phyloP scores from a whole-genome alignment of 2,329 filamentous ascomycete species.

The Myotisia sp. region DNA sequence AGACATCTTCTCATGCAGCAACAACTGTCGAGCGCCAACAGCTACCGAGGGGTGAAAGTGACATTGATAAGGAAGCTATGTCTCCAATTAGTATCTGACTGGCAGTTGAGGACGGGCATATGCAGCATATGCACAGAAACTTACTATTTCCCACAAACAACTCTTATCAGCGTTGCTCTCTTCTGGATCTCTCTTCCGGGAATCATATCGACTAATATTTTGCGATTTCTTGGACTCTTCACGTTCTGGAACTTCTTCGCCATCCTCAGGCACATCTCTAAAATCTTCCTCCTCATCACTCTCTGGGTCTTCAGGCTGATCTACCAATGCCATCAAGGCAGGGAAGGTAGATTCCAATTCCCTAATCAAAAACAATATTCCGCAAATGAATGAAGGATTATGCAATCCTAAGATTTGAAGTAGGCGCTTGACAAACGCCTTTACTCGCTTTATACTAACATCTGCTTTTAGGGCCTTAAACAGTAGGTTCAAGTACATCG shows the following conservation, averaged over 20 bases:
- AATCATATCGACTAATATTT: slow-evolving; percentile 51
- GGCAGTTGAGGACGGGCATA: neutral
- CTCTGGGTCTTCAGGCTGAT: slow-evolving; percentile 64
- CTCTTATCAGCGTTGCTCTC: slow-evolving; percentile 85
- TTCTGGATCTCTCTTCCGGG: slow-evolving; percentile 79
- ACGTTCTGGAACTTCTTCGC: slow-evolving; percentile 26
- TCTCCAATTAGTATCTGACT: slow-evolving; percentile 11
- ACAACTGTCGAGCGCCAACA: slow-evolving; percentile 60
- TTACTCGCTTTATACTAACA: slow-evolving; percentile 76
- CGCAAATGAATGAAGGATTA: slow-evolving; percentile 83
- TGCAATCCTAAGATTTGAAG: slow-evolving; percentile 77
- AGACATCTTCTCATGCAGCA: slow-evolving; percentile 55
- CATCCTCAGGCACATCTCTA: slow-evolving; percentile 48
- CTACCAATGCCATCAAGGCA: slow-evolving; percentile 61
- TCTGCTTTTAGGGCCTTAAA: slow-evolving; percentile 81
- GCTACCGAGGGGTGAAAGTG: slow-evolving; percentile 92
- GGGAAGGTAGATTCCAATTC: slow-evolving; percentile 71
- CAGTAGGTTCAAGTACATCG: slow-evolving; percentile 83
- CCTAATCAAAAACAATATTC: slow-evolving; percentile 75
- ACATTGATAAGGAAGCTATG: slow-evolving; percentile 48
- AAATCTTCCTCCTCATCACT: slow-evolving; percentile 56
- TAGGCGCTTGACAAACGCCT: slow-evolving; percentile 89
- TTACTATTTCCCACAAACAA: slow-evolving; percentile 81
- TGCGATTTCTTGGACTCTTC: slow-evolving; percentile 20
- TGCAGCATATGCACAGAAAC: slow-evolving; percentile 20